A percentile compares a stretch with the other conserved stretches of the same genome.
Evolutionary conservation across 2,329 filamentous ascomycete genomes (phyloP).

Genomic region (Cladophialophora exuberans): DNA sequence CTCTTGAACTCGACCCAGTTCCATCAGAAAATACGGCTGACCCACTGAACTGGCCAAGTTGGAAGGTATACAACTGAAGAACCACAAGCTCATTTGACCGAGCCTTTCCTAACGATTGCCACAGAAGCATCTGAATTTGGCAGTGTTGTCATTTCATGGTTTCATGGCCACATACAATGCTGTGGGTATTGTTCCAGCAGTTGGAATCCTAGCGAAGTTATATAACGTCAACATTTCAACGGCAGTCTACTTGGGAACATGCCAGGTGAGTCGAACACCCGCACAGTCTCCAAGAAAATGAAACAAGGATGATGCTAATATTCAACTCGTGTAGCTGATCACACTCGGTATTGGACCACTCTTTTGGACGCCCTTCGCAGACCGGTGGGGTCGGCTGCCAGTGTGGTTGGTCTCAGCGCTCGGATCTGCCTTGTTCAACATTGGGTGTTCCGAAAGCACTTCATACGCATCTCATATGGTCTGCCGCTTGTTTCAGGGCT

Average conservation of each 20-base stretch:
- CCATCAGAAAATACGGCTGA: background rate
- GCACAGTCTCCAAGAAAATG: no score
- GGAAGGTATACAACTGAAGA: background rate
- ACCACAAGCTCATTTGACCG: background rate
- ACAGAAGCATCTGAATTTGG: background rate
- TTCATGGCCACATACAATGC: background rate
- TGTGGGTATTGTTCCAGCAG: background rate
- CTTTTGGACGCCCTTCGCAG: background rate
- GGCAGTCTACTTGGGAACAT: background rate
- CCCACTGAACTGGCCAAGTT: background rate
- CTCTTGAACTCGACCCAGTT: background rate
- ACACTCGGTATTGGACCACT: background rate
- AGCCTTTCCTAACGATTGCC: background rate
- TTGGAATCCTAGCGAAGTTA: background rate
- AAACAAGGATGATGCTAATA: no score
- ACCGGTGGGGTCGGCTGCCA: constrained; percentile 1
- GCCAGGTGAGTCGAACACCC: no score
- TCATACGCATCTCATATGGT: background rate
- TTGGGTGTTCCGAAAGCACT: background rate
- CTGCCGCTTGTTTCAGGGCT: background rate
- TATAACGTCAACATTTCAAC: background rate
- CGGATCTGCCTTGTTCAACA: background rate
- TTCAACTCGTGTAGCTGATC: no score
- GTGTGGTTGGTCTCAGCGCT: constrained; percentile 1
- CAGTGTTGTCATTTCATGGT: background rate